Conservation (phyloP, 1,284 basidiomycete genomes). For the Malassezia pachydermatis region DNA sequence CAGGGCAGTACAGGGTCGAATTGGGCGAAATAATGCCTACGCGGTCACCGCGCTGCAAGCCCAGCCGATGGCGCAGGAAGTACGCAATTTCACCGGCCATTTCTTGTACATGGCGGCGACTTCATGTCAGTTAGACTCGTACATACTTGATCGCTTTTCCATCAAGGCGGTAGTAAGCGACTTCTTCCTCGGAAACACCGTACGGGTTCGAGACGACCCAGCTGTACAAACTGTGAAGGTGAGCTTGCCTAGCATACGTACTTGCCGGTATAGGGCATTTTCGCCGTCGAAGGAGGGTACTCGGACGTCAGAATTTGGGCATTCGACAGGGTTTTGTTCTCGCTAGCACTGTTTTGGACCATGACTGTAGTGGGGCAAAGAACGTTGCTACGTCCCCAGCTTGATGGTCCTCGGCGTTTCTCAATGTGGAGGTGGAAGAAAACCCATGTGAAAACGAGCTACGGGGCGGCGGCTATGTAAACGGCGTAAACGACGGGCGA, state of each 20-base stretch:
- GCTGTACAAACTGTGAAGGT: conserved; percentile 7
- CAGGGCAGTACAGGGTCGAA: conserved; percentile 27
- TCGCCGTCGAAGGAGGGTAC: background rate
- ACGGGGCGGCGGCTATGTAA: conserved; percentile 4
- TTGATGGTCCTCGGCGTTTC: too few species aligned
- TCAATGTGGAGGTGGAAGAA: background rate
- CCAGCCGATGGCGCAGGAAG: conserved; percentile 29
- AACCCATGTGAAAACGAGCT: background rate
- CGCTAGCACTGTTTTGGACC: background rate
- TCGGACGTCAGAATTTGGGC: background rate
- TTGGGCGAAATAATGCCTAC: conserved; percentile 42
- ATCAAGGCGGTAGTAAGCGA: conserved; percentile 22
- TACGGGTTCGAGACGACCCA: conserved; percentile 7
- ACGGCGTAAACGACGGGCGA: background rate
- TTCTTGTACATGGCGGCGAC: conserved; percentile 28
- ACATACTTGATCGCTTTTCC: conserved; percentile 25
- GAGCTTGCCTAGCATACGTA: background rate
- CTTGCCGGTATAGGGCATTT: conserved; percentile 3
- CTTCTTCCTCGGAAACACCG: background rate
- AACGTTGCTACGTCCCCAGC: background rate
- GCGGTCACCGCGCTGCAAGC: conserved; percentile 26
- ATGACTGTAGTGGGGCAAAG: background rate
- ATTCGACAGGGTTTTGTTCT: too few species aligned
- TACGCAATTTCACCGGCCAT: conserved; percentile 27
- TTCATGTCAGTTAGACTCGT: background rate